Conservation (phyloP, 2,329 filamentous ascomycete species). For the Exophiala xenobiotica region DNA sequence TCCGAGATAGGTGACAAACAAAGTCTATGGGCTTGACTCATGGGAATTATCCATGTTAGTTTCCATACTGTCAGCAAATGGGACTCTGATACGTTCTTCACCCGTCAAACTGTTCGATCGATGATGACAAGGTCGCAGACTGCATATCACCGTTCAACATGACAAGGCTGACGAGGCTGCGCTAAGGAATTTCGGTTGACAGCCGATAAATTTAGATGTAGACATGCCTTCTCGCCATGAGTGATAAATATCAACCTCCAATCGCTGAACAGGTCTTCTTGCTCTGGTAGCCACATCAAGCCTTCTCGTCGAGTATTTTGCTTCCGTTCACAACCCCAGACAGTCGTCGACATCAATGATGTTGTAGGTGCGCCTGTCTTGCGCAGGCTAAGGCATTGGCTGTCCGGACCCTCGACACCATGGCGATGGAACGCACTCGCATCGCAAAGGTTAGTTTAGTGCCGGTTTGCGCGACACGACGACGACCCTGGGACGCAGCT, state of each 20-base stretch:
- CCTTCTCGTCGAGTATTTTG: neutral
- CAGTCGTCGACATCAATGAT: neutral
- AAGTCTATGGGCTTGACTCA: neutral
- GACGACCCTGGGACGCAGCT: conserved; percentile 4
- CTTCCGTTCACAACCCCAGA: neutral
- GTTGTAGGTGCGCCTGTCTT: neutral
- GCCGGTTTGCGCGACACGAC: neutral
- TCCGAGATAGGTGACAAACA: neutral
- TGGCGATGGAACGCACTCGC: conserved; percentile 32
- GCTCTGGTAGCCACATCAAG: neutral
- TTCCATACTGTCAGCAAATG: too few relatives aligned
- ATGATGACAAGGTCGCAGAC: too few relatives aligned
- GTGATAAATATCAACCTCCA: too few relatives aligned
- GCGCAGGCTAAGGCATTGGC: neutral
- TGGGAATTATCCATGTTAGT: too few relatives aligned
- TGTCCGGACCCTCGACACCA: conserved; percentile 12
- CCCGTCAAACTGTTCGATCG: too few relatives aligned
- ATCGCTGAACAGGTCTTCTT: too few relatives aligned
- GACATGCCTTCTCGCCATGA: too few relatives aligned
- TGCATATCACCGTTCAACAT: neutral
- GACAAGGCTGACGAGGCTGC: conserved; percentile 1
- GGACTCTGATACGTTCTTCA: too few relatives aligned
- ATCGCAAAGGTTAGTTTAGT: conserved; percentile 29
- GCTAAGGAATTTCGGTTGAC: neutral
- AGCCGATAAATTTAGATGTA: too few relatives aligned